These are phyloP conservation scores for Saccharomycopsis sp. DNA, from an alignment of 805 yeast species.

Conservation along the genomic window DNA sequence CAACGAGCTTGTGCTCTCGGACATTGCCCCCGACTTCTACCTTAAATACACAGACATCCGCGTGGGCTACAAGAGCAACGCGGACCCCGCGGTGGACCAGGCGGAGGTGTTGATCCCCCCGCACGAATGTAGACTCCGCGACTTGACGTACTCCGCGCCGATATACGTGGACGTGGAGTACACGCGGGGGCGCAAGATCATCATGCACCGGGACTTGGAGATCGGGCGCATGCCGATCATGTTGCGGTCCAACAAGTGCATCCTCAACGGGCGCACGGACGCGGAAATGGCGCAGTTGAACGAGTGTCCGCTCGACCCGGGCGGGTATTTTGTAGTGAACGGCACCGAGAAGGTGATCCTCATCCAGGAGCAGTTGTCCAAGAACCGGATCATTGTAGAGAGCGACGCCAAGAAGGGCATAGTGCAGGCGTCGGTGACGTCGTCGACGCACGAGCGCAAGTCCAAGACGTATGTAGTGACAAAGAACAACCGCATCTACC, in stretches of 20 bases:
- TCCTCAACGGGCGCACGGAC: slow-evolving; percentile 71
- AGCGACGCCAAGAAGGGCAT: slow-evolving; percentile 92
- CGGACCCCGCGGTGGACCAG: slow-evolving; percentile 14
- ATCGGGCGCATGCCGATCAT: slow-evolving; percentile 99
- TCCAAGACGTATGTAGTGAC: slow-evolving; percentile 95
- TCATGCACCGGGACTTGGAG: slow-evolving; percentile 82
- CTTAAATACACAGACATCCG: slow-evolving; percentile 88
- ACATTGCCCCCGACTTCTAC: slow-evolving; percentile 96
- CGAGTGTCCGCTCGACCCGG: slow-evolving; percentile 98
- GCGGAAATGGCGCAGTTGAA: slow-evolving; percentile 77
- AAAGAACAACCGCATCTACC: slow-evolving; percentile 78
- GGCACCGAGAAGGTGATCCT: slow-evolving; percentile 97
- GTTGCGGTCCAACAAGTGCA: slow-evolving; percentile 91
- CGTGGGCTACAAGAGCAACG: slow-evolving; percentile 57
- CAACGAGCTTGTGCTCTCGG: slow-evolving; percentile 80
- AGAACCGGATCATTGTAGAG: slow-evolving; percentile 96
- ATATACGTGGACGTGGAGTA: slow-evolving; percentile 95
- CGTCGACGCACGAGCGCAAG: slow-evolving; percentile 96
- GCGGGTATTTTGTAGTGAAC: slow-evolving; percentile 95
- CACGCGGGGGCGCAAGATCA: slow-evolving; percentile 89
- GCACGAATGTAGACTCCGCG: slow-evolving; percentile 92
- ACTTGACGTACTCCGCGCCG: slow-evolving; percentile 91
- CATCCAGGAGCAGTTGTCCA: slow-evolving; percentile 93
- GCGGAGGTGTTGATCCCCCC: slow-evolving; percentile 73
- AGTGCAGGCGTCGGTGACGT: slow-evolving; percentile 96